A percentile compares a stretch with the other conserved stretches of the same genome.
Conservation (phyloP, 805 yeast species). For the Teunomyces gatunensis region DNA sequence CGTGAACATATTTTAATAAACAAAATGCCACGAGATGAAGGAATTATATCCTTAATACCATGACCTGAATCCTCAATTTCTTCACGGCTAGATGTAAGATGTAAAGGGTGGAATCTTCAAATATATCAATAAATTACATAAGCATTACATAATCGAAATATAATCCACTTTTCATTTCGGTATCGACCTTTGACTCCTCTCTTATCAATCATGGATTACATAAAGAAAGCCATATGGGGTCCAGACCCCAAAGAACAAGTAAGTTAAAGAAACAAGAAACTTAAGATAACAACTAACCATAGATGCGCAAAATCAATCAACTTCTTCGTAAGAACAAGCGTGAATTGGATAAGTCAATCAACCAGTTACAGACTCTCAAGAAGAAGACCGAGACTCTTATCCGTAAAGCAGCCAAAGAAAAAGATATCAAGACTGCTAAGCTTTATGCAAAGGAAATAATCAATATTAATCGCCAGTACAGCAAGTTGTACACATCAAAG, state of each 20-base stretch:
- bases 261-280: slow-evolving; percentile 16
- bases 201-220: slow-evolving; percentile 59
- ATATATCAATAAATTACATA: not conserved
- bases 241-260: slow-evolving; percentile 93
- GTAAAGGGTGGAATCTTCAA: too few species aligned
- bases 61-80: too few species aligned
- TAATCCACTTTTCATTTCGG: not conserved
- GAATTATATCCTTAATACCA: too few species aligned
- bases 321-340: slow-evolving; percentile 81
- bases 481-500: slow-evolving; percentile 71
- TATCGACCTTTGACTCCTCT: not conserved
- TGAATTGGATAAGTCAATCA: slow-evolving; percentile 76
- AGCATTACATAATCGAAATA: not conserved
- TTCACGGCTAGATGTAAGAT: too few species aligned
- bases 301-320: slow-evolving; percentile 72
- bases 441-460: slow-evolving; percentile 81
- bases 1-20: too few species aligned
- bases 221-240: slow-evolving; percentile 90
- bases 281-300: slow-evolving; percentile 1
- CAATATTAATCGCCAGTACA: slow-evolving; percentile 68
- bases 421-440: slow-evolving; percentile 72
- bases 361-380: slow-evolving; percentile 55
- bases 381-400: slow-evolving; percentile 77
- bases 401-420: slow-evolving; percentile 69
- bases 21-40: too few species aligned